These are phyloP conservation scores for Xerocomellus amylosporus DNA, from an alignment of 768 basidiomycete genomes.

Conservation along the genomic window DNA sequence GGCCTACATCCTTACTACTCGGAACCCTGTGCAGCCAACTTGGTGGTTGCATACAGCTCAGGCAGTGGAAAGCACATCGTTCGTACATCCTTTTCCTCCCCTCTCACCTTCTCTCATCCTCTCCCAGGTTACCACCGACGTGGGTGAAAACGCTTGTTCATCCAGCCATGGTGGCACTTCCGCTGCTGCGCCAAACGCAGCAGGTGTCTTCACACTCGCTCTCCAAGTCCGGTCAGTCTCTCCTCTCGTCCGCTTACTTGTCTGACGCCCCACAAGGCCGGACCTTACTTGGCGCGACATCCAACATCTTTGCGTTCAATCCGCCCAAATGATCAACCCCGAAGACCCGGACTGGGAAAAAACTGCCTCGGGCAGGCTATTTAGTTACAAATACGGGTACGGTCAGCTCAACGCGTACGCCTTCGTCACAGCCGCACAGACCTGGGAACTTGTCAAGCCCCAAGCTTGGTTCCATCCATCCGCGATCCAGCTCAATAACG, in stretches of 20 bases:
- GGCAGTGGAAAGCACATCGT: slow-evolving; percentile 94
- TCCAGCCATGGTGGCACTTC: slow-evolving; percentile 91
- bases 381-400: slow-evolving; percentile 94
- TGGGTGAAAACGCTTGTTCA: slow-evolving; percentile 80
- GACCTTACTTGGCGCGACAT: slow-evolving; percentile 97
- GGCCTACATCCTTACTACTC: slow-evolving; percentile 96
- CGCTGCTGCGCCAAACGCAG: slow-evolving; percentile 95
- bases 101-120: slow-evolving; percentile 13
- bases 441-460: slow-evolving; percentile 88
- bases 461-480: slow-evolving; percentile 87
- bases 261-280: slow-evolving; percentile 50
- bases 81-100: slow-evolving; percentile 32
- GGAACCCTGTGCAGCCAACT: slow-evolving; percentile 95
- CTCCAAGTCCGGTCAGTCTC: slow-evolving; percentile 72
- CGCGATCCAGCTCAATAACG: slow-evolving; percentile 62
- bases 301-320: slow-evolving; percentile 82
- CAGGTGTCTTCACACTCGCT: slow-evolving; percentile 89
- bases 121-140: slow-evolving; percentile 87
- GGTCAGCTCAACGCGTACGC: slow-evolving; percentile 82
- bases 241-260: slow-evolving; percentile 1
- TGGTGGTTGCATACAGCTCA: slow-evolving; percentile 95
- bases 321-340: slow-evolving; percentile 73
- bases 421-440: slow-evolving; percentile 76
- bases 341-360: slow-evolving; percentile 94
- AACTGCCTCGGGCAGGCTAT: slow-evolving; percentile 52